Base-by-base conservation (phyloP, 768 basidiomycete species). In the Macrocybe gigantea region DNA sequence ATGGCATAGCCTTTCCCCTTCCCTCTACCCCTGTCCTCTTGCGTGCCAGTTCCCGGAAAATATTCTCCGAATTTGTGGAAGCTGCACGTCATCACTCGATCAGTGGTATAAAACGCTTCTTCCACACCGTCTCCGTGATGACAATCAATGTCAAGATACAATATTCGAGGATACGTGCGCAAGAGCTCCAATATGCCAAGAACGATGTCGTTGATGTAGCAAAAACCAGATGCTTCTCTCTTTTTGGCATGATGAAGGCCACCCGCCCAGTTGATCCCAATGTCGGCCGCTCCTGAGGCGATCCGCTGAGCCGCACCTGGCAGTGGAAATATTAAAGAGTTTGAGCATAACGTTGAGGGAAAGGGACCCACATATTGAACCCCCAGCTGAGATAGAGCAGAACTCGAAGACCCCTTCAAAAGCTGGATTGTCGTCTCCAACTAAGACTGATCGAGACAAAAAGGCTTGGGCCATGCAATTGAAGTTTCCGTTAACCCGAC, bases 221-320 rank as follows among this genome's bases (percentile, higher is more conserved):
- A 99, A 68, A 99, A 99, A 10, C 96, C 96, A 6, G 88, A 90
- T 0, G 95, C 96, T 69, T 97, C 96, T 47, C 89, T 81, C 64
- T 97, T 98, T 71, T 99, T 99, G n/a, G 96, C 96, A 64, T 99
- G 96, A 67, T 99, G 96, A 3, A 99, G 77, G 2, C 96, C 96
- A 7, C 96, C 96, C 0, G 96, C 93, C 96, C 94, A 97, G 68
- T 97, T 96, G 53, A 97, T 90, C 0, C 85, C 84, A 45, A 98
- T 97, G 65, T 98, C 95, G 56, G 93, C 76, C 1, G 85, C 74
- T 1, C 93, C 93, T 3, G 80, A 78, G 41, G 86, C 76, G 50
- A 98, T 74, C 14, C 85, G 74, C 53, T 89, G 79, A 0, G 94
- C 90, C 10, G 88, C 93, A 57, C 78, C 91, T 92, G 49, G 14